phyloP scores from a whole-genome alignment of 495 filamentous ascomycete genomes.

The Penicillium samsonianum region DNA sequence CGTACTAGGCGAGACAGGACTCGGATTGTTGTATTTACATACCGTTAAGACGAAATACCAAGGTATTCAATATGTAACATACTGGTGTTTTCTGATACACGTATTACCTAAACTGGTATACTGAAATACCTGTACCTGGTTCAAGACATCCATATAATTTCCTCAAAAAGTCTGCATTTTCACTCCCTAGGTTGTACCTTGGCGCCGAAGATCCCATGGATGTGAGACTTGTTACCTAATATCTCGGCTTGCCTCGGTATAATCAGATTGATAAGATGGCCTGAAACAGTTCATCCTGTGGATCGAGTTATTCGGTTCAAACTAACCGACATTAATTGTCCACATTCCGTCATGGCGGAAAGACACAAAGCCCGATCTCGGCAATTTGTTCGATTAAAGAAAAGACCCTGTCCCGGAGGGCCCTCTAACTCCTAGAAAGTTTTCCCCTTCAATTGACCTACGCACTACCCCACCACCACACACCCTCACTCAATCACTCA shows the following conservation, averaged over 20 bases:
- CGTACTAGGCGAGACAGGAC: background rate
- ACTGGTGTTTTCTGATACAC: background rate
- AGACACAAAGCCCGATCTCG: conserved; percentile 5
- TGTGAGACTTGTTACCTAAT: conserved; percentile 11
- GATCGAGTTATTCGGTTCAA: background rate
- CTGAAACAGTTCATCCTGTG: background rate
- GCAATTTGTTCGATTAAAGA: conserved; percentile 8
- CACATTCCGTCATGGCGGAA: conserved; percentile 9
- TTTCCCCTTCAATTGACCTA: background rate
- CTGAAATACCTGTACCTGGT: background rate
- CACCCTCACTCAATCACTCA: background rate
- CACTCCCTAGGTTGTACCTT: background rate
- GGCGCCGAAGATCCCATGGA: background rate
- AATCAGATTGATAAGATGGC: conserved; percentile 18
- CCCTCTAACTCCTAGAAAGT: background rate
- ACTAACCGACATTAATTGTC: conserved; percentile 5
- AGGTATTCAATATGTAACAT: background rate
- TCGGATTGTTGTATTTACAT: background rate
- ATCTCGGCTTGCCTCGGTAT: conserved; percentile 7
- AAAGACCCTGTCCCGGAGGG: background rate
- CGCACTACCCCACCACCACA: background rate
- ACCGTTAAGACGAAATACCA: background rate
- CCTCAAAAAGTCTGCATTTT: background rate
- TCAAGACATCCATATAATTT: background rate
- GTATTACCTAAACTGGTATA: background rate